A percentile compares a stretch with the other conserved stretches of the same genome.
Evolutionary conservation across 2,329 filamentous ascomycete genomes (phyloP).

Genomic region (Arthrobotrys entomopaga): DNA sequence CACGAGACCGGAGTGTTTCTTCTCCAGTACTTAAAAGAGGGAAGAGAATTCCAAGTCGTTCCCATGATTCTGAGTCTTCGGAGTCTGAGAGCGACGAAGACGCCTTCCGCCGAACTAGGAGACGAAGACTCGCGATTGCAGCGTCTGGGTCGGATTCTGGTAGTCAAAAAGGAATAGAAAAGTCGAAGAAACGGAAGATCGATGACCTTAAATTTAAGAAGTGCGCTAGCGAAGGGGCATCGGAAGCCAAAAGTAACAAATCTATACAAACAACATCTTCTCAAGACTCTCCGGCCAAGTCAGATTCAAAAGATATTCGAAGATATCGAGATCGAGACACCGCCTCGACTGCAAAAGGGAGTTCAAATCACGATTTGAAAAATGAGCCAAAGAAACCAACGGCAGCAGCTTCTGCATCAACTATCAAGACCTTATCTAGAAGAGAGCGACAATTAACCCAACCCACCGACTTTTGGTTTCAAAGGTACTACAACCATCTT

Average conservation of each 20-base stretch:
- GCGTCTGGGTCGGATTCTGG: not conserved
- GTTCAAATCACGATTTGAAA: not conserved
- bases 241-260: not conserved
- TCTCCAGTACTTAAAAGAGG: too few species aligned
- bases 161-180: not conserved
- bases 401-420: not conserved
- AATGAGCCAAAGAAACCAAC: not conserved
- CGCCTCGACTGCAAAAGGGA: not conserved
- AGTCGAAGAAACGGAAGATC: not conserved
- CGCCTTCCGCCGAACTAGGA: conserved; percentile 15
- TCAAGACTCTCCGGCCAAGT: not conserved
- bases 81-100: conserved; percentile 16
- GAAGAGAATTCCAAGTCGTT: too few species aligned
- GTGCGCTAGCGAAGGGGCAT: not conserved
- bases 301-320: not conserved
- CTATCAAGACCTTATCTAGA: not conserved
- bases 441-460: not conserved
- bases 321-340: not conserved
- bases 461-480: conserved; percentile 41
- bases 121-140: not conserved
- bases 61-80: not conserved
- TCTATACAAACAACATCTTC: not conserved
- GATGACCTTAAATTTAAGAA: conserved; percentile 20
- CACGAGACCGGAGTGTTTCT: too few species aligned
- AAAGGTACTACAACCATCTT: conserved; percentile 25